These are phyloP conservation scores for Salvia miltiorrhiza DNA, from an alignment of 257 asterid genomes.

Conservation along the genomic window DNA sequence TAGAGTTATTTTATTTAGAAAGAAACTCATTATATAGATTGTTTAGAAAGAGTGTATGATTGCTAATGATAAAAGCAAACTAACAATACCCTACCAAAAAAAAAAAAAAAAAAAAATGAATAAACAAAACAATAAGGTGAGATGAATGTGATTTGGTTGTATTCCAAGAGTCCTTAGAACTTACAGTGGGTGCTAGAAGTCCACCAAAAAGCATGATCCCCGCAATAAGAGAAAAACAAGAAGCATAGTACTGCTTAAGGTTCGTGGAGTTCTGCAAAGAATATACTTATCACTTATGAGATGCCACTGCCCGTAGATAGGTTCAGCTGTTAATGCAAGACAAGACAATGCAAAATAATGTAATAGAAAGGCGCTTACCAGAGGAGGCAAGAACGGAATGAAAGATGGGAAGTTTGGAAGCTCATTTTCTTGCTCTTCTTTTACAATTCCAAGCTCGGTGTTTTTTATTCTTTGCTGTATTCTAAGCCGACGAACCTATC, in stretches of 20 bases:
- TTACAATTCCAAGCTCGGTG: constrained; percentile 71
- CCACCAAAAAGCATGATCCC: constrained; percentile 95
- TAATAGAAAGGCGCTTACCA: constrained; percentile 41
- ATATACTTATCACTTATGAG: constrained; percentile 12
- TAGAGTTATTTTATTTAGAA: not conserved
- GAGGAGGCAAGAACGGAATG: constrained; percentile 94
- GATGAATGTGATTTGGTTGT: not conserved
- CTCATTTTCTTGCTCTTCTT: constrained; percentile 71
- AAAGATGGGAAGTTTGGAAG: constrained; percentile 91
- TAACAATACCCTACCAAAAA: not conserved
- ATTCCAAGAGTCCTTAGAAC: constrained; percentile 24
- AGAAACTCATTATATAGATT: too few species aligned
- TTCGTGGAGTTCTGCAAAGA: constrained; percentile 66
- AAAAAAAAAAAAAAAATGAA: too few species aligned
- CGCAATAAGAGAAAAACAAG: constrained; percentile 84
- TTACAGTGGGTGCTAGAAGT: constrained; percentile 88
- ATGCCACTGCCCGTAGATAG: not conserved
- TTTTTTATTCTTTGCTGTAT: constrained; percentile 75
- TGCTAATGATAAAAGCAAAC: not conserved
- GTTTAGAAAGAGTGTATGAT: too few species aligned
- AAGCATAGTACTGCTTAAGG: constrained; percentile 75
- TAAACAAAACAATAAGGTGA: too few species aligned
- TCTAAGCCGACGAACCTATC: constrained; percentile 94
- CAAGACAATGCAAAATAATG: not conserved
- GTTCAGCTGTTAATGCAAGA: not conserved